Evolutionary conservation across 345 rosid species (phyloP), one percentile per base, ranked within the genome.

Genomic region (Salix koriyanagi): DNA sequence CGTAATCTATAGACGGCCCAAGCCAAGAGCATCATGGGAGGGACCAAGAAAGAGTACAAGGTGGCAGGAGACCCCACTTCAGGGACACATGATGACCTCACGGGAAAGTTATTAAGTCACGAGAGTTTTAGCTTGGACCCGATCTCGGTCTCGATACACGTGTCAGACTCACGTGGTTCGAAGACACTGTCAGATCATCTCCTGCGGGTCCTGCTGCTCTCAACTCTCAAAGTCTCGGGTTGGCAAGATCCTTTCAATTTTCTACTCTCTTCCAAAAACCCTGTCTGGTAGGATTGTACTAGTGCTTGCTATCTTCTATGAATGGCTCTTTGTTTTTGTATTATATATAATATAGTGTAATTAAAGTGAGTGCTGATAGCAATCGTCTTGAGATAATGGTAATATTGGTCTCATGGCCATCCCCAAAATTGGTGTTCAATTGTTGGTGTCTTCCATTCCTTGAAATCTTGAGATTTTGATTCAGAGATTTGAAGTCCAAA

Each of bases 71-170:
- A 16, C 74, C 75, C 80, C 68, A 77, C 75, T 14, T 16, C 1
- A 19, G 6, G 58, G 21, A 61, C 71, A 23, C 36, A 50, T 66
- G 70, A 21, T 61, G 79, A 72, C 62, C 75, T 79, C 82, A 76
- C 82, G 85, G 65, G 83, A 83, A 83, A 74, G 74, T 44, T 39
- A 10, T 25, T 42, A 7, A 52, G 21, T 58, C 79, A 78, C 75
- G 80, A 76, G 76, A 21, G 58, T 79, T 42, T 67, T 65, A 62
- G 64, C 52, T 23, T 72, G 54, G 66, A 77, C 36, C 69, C 62
- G n/a, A 7, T 28, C 39, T 14, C 25, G 6, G 50, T 68, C 69
- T 80, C 73, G 79, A 60, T 80, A 62, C 83, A 76, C 80, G 83
- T 76, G 78, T 69, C 72, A 8, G 13, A 25, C 70, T 72, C 77